Percentiles rank a stretch among this genome's conserved stretches.
phyloP scores from a whole-genome alignment of 75 land plant species.

The Pinus albicaulis region DNA sequence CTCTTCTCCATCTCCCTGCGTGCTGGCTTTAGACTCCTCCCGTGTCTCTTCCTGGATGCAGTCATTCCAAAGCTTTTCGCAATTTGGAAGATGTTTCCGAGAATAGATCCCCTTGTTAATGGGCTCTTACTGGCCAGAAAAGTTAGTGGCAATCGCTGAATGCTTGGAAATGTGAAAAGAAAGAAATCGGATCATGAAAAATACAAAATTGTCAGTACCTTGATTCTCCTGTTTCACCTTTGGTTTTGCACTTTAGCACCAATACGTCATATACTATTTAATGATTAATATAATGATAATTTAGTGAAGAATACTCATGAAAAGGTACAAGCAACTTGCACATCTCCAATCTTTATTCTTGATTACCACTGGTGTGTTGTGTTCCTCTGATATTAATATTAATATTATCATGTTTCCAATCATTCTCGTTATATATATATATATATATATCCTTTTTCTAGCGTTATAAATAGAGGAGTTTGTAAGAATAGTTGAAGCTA shows the following conservation, averaged over 20 bases:
- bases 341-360: not conserved
- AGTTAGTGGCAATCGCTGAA: too few relatives aligned
- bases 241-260: not conserved
- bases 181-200: too few relatives aligned
- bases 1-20: too few relatives aligned
- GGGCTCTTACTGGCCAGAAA: too few relatives aligned
- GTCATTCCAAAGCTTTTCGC: too few relatives aligned
- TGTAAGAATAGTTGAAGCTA: not conserved
- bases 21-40: too few relatives aligned
- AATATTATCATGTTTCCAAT: not conserved
- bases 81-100: too few relatives aligned
- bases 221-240: not conserved
- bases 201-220: not conserved
- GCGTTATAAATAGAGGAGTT: not conserved
- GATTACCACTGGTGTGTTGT: not conserved
- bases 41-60: too few relatives aligned
- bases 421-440: not conserved
- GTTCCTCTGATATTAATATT: not conserved
- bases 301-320: not conserved
- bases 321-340: not conserved
- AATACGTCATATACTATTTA: not conserved
- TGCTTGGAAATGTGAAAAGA: too few relatives aligned
- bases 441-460: not conserved
- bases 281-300: not conserved
- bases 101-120: too few relatives aligned